phyloP scores from a whole-genome alignment of 176 grass and related monocot genomes.

The Canna indica region DNA sequence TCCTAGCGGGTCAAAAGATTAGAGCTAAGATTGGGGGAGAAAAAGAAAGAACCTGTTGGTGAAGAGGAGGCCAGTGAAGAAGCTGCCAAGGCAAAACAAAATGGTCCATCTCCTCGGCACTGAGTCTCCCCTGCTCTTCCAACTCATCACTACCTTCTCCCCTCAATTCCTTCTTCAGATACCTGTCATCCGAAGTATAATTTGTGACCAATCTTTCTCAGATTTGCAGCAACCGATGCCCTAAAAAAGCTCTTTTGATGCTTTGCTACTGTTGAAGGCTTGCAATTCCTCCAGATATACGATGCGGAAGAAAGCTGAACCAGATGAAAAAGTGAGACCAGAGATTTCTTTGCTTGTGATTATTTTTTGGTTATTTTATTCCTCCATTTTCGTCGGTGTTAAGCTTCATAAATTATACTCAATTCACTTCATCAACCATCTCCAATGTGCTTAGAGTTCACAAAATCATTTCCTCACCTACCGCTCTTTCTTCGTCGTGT shows the following conservation, averaged over 20 bases:
- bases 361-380: background rate
- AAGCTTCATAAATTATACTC: background rate
- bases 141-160: conserved; percentile 6
- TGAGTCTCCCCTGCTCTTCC: conserved; percentile 14
- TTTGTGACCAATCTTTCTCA: background rate
- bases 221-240: background rate
- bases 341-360: background rate
- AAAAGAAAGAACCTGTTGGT: conserved; percentile 49
- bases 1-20: background rate
- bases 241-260: background rate
- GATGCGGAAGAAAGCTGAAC: background rate
- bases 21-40: background rate
- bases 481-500: too few relatives aligned
- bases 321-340: background rate
- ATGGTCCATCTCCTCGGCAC: conserved; percentile 46
- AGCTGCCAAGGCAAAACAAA: conserved; percentile 83
- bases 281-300: too few relatives aligned
- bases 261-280: background rate
- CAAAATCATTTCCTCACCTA: background rate
- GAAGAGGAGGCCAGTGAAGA: conserved; percentile 81
- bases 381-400: background rate
- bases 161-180: background rate
- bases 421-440: background rate
- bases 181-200: background rate
- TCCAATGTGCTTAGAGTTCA: background rate